phyloP scores from a whole-genome alignment of 139 green algal genomes.

The Chlamydomonas incerta region DNA sequence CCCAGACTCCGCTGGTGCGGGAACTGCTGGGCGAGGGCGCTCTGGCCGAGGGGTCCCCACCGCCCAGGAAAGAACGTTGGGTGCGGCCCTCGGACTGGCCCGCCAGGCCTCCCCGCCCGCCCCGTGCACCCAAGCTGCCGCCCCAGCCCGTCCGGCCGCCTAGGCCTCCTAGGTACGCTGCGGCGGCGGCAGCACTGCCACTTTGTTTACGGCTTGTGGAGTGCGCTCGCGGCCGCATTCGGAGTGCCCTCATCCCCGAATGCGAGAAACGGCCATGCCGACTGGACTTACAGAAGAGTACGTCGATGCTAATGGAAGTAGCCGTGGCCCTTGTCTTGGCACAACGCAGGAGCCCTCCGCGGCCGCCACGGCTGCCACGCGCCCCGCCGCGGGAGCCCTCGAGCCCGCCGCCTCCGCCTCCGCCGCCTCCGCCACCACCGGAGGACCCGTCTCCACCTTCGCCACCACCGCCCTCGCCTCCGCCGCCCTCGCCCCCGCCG shows the following conservation, averaged over 20 bases:
- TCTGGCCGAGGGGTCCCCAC: background rate
- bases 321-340: no score
- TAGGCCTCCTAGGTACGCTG: no score
- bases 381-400: background rate
- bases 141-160: background rate
- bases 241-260: no score
- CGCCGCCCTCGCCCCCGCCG: background rate
- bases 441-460: background rate
- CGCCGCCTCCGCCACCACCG: background rate
- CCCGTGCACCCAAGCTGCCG: background rate
- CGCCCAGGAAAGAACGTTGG: background rate
- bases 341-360: no score
- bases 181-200: no score
- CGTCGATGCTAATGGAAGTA: no score
- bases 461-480: background rate
- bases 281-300: no score
- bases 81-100: background rate
- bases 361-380: no score
- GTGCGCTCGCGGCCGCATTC: no score
- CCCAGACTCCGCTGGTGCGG: no score
- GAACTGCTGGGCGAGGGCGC: background rate
- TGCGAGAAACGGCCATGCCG: no score
- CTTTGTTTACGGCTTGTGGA: no score
- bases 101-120: background rate
- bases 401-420: background rate